Conservation (phyloP, 169 alveolate species). For the Eimeria maxima region DNA sequence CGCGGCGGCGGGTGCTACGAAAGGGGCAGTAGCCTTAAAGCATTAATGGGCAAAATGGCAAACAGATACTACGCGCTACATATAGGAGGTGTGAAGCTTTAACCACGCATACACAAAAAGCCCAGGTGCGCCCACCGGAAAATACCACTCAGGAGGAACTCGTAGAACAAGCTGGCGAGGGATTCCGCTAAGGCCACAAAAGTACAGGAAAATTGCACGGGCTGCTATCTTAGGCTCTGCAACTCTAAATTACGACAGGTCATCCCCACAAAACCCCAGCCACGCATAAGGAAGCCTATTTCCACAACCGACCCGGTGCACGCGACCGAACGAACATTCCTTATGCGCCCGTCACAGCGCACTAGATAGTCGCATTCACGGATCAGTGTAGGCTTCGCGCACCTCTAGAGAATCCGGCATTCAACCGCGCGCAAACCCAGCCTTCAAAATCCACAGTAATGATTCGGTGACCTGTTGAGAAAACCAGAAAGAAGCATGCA, state of each 20-base stretch:
- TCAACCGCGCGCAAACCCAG: conserved; percentile 65
- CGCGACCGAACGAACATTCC: neutral
- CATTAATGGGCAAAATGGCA: neutral
- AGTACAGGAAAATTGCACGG: neutral
- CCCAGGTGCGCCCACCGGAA: conserved; percentile 58
- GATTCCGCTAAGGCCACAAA: conserved; percentile 48
- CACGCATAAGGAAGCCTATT: neutral
- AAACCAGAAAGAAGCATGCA: neutral
- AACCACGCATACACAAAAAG: neutral
- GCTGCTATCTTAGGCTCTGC: neutral
- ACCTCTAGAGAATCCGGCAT: conserved; percentile 71
- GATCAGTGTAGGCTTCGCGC: neutral
- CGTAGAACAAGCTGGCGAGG: conserved; percentile 65
- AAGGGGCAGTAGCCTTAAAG: neutral
- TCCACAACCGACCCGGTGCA: neutral
- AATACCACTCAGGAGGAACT: conserved; percentile 31
- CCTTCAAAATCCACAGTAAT: conserved; percentile 73
- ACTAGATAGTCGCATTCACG: neutral
- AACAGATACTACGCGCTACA: neutral
- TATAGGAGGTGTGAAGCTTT: neutral
- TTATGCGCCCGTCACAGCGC: neutral
- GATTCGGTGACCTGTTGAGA: conserved; percentile 56
- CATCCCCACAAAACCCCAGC: neutral
- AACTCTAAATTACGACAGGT: neutral
- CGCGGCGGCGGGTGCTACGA: neutral